Percentiles rank a stretch among this genome's conserved stretches.
Conservation (phyloP, 148 eudicot genomes). For the Chenopodium suecicum region DNA sequence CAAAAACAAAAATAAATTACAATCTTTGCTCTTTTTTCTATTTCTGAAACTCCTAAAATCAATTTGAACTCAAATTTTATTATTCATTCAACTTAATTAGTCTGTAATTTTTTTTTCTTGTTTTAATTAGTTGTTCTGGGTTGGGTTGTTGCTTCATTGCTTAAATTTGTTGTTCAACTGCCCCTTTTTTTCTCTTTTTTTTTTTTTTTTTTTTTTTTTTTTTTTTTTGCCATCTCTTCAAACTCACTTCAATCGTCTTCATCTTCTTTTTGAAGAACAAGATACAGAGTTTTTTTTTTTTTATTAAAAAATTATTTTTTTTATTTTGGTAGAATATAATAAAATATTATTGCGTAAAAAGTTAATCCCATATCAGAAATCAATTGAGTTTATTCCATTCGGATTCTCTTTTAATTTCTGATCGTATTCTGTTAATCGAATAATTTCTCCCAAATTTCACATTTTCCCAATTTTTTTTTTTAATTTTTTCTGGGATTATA, state of each 20-base stretch:
- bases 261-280: constrained; percentile 1
- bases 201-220: not conserved
- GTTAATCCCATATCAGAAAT: constrained; percentile 20
- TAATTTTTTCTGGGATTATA: not conserved
- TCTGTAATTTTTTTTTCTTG: not conserved
- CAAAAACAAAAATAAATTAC: no score
- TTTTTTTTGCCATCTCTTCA: not conserved
- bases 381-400: constrained; percentile 10
- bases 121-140: constrained; percentile 5
- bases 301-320: not conserved
- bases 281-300: not conserved
- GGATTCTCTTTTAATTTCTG: constrained; percentile 5
- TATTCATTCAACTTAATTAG: not conserved
- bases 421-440: constrained; percentile 20
- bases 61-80: not conserved
- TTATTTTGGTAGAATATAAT: not conserved
- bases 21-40: not conserved
- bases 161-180: constrained; percentile 26
- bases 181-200: not conserved
- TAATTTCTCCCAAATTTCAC: not conserved
- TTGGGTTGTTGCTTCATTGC: not conserved
- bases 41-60: not conserved
- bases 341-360: constrained; percentile 13
- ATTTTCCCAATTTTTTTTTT: not conserved
- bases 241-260: constrained; percentile 2